These are phyloP conservation scores for Eucalyptus tenuipes DNA, from an alignment of 345 rosid species.

Conservation along the genomic window DNA sequence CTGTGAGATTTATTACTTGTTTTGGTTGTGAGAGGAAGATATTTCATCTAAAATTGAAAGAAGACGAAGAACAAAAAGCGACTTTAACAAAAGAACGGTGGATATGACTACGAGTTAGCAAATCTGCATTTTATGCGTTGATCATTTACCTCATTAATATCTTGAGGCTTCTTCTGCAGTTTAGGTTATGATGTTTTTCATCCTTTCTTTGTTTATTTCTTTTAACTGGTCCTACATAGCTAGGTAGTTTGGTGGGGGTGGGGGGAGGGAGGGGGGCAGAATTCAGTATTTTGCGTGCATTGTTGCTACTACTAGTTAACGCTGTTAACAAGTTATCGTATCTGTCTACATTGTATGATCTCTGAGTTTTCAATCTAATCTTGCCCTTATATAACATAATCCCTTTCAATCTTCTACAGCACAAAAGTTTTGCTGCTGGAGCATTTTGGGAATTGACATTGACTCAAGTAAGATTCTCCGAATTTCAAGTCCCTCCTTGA, in stretches of 20 bases:
- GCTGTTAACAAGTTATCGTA: neutral
- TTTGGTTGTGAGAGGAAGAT: neutral
- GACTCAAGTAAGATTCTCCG: slow-evolving; percentile 56
- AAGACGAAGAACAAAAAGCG: neutral
- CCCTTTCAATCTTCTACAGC: slow-evolving; percentile 33
- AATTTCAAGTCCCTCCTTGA: neutral
- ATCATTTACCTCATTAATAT: neutral
- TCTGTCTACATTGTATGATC: neutral
- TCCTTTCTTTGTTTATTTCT: neutral
- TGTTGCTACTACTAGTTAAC: neutral
- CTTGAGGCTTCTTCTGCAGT: neutral
- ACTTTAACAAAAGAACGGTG: neutral
- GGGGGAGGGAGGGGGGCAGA: accelerated
- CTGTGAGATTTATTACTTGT: neutral
- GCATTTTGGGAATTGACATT: slow-evolving; percentile 83
- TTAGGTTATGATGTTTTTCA: neutral
- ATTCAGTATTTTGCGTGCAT: neutral
- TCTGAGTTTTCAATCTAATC: neutral
- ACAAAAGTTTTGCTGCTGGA: slow-evolving; percentile 58
- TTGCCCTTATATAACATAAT: neutral
- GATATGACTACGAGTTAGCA: neutral
- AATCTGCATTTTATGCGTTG: neutral
- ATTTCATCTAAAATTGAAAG: neutral
- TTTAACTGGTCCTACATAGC: neutral
- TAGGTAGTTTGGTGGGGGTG: neutral